These are phyloP conservation scores for Calonectria hongkongensis DNA, from an alignment of 2,329 filamentous ascomycete genomes.

Conservation along the genomic window DNA sequence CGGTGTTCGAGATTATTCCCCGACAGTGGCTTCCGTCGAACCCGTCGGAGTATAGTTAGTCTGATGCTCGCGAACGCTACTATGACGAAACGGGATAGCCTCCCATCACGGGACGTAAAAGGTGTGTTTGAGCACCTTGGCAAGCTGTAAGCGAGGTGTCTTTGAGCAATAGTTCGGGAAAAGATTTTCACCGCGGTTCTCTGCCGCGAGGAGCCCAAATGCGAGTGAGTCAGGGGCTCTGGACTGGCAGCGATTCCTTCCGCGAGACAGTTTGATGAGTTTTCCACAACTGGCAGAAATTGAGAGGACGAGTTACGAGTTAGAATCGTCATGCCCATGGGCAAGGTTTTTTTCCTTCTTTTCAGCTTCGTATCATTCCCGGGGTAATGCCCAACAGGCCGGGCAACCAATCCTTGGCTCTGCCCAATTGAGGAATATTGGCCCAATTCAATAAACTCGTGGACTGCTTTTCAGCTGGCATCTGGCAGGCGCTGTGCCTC, in stretches of 20 bases:
- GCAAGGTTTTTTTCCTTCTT: background rate
- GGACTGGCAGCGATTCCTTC: background rate
- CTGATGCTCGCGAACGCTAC: background rate
- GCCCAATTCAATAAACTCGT: background rate
- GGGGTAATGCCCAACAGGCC: constrained; percentile 5
- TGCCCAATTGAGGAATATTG: background rate
- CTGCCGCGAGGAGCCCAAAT: background rate
- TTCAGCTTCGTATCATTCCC: constrained; percentile 21
- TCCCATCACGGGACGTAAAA: constrained; percentile 3
- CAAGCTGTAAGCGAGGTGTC: constrained; percentile 7
- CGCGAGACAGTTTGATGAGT: background rate
- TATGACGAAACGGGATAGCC: constrained; percentile 20
- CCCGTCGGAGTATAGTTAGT: constrained; percentile 18
- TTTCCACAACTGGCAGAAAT: background rate
- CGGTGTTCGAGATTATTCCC: constrained; percentile 19
- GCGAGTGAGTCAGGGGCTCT: background rate
- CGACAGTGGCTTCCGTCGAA: background rate
- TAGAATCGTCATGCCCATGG: background rate
- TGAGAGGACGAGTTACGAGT: background rate
- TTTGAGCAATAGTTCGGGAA: background rate
- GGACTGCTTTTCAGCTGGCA: constrained; percentile 13
- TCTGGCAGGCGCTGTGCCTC: constrained; percentile 22
- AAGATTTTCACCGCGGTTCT: constrained; percentile 6
- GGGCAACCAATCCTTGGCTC: constrained; percentile 3
- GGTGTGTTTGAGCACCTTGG: constrained; percentile 10